Evolutionary conservation across 805 yeast genomes (phyloP).

Genomic region (Saccharomycopsis sp.): DNA sequence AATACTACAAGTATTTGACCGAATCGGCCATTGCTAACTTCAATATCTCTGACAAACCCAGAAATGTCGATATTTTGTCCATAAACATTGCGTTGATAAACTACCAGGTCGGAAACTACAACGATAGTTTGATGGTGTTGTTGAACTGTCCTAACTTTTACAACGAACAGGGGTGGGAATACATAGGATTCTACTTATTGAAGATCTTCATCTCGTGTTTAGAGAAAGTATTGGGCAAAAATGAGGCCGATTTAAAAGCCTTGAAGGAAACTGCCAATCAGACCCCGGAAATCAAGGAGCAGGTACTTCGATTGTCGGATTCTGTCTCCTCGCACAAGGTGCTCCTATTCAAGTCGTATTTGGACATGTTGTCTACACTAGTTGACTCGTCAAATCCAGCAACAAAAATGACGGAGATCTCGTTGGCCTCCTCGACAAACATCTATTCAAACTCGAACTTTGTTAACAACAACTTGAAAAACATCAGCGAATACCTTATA

Average conservation of each 20-base stretch:
- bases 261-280: neutral
- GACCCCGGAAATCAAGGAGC: conserved; percentile 17
- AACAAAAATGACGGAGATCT: conserved; percentile 9
- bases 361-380: conserved; percentile 34
- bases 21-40: conserved; percentile 49
- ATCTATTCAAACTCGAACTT: conserved; percentile 15
- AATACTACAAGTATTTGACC: conserved; percentile 46
- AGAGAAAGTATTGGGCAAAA: conserved; percentile 32
- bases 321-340: conserved; percentile 7
- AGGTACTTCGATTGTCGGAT: conserved; percentile 14
- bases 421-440: conserved; percentile 2
- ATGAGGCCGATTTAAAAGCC: conserved; percentile 20
- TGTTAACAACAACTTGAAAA: conserved; percentile 17
- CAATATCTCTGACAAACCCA: conserved; percentile 44
- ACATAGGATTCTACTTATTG: conserved; percentile 58
- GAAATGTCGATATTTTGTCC: conserved; percentile 67
- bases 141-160: conserved; percentile 66
- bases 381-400: conserved; percentile 20
- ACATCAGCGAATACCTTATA: conserved; percentile 23
- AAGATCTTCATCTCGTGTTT: conserved; percentile 66
- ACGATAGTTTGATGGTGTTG: conserved; percentile 55
- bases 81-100: conserved; percentile 73
- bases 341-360: conserved; percentile 35
- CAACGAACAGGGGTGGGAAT: conserved; percentile 65
- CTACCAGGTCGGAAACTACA: conserved; percentile 49